Conservation (phyloP, 768 basidiomycete genomes). For the Daedaleopsis nitida region DNA sequence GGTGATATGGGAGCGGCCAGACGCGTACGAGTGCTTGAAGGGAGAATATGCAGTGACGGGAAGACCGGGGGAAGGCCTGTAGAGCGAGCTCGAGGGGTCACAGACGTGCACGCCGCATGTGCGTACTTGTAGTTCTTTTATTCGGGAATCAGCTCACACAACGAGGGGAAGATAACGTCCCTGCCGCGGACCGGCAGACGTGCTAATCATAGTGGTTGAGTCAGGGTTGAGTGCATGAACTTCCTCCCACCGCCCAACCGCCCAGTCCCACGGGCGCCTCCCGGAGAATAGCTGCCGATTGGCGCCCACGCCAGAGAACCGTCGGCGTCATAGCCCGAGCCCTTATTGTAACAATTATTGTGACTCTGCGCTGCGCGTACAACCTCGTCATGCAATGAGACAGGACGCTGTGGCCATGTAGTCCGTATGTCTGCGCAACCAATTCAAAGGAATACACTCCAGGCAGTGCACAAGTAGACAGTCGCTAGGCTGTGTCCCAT, state of each 20-base stretch:
- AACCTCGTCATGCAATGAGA: no score
- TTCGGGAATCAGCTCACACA: neutral
- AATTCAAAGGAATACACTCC: neutral
- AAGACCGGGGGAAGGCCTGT: neutral
- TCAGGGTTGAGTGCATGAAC: no score
- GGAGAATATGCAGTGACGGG: neutral
- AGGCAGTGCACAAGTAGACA: neutral
- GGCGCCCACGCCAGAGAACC: no score
- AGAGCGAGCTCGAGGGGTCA: no score
- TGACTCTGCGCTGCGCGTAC: no score
- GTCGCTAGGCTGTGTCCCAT: neutral
- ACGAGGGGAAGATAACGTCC: neutral
- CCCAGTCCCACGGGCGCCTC: no score
- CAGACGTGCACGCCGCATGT: neutral
- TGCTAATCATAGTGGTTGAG: neutral
- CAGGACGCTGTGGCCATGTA: no score
- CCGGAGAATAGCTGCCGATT: no score
- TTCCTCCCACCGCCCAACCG: no score
- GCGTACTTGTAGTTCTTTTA: neutral
- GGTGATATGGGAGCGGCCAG: neutral
- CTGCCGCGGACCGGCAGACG: neutral
- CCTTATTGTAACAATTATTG: no score
- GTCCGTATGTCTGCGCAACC: neutral
- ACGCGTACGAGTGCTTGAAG: neutral
- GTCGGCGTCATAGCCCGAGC: no score